phyloP scores from a whole-genome alignment of 2,329 filamentous ascomycete genomes.

The Albophoma yamanashiensis region DNA sequence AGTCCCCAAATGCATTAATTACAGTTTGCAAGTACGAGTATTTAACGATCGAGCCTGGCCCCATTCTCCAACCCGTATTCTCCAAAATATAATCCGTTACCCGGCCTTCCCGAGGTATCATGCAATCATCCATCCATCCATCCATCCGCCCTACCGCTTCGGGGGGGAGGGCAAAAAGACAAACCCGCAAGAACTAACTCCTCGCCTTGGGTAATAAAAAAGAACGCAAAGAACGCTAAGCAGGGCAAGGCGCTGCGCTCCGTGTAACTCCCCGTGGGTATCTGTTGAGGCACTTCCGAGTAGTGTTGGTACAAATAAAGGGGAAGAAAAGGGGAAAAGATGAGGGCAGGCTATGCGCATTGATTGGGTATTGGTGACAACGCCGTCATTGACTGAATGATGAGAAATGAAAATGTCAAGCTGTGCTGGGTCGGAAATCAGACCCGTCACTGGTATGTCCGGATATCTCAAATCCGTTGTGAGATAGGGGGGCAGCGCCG shows the following conservation, averaged over 20 bases:
- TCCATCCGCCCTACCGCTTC: neutral
- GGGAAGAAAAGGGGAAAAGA: neutral
- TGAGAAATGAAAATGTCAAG: neutral
- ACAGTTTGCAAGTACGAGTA: no score
- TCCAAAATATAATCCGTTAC: neutral
- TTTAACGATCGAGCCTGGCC: no score
- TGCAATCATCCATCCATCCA: neutral
- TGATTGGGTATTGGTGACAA: neutral
- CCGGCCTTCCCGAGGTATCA: neutral
- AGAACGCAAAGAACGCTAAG: neutral
- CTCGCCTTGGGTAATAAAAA: neutral
- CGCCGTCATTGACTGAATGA: neutral
- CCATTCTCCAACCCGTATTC: neutral
- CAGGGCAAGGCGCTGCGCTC: neutral
- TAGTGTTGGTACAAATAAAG: neutral
- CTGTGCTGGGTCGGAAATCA: neutral
- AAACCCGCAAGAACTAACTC: neutral
- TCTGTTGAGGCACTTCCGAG: neutral
- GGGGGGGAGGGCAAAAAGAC: neutral
- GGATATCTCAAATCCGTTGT: neutral
- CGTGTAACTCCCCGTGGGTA: neutral
- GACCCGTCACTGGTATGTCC: neutral
- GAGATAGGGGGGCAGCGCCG: neutral
- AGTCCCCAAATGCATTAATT: neutral
- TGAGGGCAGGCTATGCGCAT: neutral